Percentiles rank a stretch among this genome's conserved stretches.
These are phyloP conservation scores for Spizellomyces punctatus DNA, from an alignment of 192 early-diverging fungal genomes.

Conservation along the genomic window DNA sequence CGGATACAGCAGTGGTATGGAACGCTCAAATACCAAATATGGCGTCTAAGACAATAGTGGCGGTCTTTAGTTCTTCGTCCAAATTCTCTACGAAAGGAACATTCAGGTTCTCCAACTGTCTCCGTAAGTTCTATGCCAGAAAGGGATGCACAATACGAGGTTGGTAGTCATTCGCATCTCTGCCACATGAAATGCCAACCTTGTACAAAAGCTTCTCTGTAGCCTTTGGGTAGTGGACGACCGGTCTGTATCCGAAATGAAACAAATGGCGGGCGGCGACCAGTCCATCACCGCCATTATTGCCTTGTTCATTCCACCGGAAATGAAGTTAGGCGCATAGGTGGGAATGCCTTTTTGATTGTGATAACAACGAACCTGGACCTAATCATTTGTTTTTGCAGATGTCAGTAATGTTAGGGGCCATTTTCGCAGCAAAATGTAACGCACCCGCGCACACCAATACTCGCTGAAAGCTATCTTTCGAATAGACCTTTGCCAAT, in stretches of 20 bases:
- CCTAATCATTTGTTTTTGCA: neutral
- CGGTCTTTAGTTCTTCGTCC: constrained; percentile 39
- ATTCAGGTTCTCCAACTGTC: constrained; percentile 69
- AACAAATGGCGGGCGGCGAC: constrained; percentile 89
- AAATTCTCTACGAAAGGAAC: constrained; percentile 61
- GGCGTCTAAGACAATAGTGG: constrained; percentile 82
- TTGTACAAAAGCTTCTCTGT: constrained; percentile 73
- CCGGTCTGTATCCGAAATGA: constrained; percentile 86
- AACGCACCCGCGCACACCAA: constrained; percentile 25
- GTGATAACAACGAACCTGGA: neutral
- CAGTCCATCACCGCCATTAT: constrained; percentile 97
- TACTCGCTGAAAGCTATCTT: constrained; percentile 42
- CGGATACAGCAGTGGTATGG: neutral
- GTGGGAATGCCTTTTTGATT: neutral
- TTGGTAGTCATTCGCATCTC: too few relatives aligned
- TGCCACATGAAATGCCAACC: constrained; percentile 8
- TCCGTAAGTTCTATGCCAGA: constrained; percentile 54
- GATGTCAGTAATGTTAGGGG: neutral
- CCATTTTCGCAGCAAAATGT: too few relatives aligned
- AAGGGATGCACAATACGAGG: too few relatives aligned
- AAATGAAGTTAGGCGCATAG: constrained; percentile 71
- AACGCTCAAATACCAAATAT: constrained; percentile 69
- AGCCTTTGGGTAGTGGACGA: constrained; percentile 82
- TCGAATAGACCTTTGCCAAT: constrained; percentile 70
- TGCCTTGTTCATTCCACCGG: constrained; percentile 95